Evolutionary conservation across 371 early-diverging fungal genomes (phyloP), one percentile per base, ranked within the genome.

Genomic region (Cokeromyces recurvatus): DNA sequence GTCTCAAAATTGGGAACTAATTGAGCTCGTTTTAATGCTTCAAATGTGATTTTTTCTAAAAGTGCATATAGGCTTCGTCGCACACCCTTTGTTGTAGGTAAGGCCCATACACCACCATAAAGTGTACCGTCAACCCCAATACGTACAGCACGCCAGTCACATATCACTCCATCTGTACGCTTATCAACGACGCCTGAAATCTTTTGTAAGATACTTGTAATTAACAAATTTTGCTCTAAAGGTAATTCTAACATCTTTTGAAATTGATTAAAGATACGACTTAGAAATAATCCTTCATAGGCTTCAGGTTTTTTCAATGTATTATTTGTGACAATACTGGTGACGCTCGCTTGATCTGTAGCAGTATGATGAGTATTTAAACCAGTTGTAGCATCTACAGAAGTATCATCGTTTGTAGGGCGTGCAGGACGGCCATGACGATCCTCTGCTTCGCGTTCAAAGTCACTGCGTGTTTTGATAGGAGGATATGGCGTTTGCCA

Each of bases 1-100:
- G 69, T 69, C 41, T 75, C 75, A 43, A 75, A 75, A 41, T 75
- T 75, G 14, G 75, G 75, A 9, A 75, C 75, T 1, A 71, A 48
- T 35, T 75, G 71, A 7, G 75, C 75, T 17, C 75, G 60, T 34
- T 71, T 75, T 12, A 71, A 42, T 12, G 75, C 75, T 48, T 75
- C 75, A 54, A 71, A 71, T 2, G 75, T 75, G 6, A 75, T 66
- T 53, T 75, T 66, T 22, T 75, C 75, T 37, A 75, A 40, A 14
- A 75, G 36, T 4, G 71, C 64, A 46, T 71, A 75, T 21, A 75
- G 45, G 27, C 65, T 69, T 9, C 71, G 57, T 29, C 75, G 57
- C 31, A 59, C 66, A 14, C 59, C 58, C 34, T 66, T 66, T 8
- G 63, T 57, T 19, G 61, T 57, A 0, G 68, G 67, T 9, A 69